Percentiles rank a stretch among this genome's conserved stretches.
Conservation (phyloP, 345 rosid species). For the Eucalyptus regnans region DNA sequence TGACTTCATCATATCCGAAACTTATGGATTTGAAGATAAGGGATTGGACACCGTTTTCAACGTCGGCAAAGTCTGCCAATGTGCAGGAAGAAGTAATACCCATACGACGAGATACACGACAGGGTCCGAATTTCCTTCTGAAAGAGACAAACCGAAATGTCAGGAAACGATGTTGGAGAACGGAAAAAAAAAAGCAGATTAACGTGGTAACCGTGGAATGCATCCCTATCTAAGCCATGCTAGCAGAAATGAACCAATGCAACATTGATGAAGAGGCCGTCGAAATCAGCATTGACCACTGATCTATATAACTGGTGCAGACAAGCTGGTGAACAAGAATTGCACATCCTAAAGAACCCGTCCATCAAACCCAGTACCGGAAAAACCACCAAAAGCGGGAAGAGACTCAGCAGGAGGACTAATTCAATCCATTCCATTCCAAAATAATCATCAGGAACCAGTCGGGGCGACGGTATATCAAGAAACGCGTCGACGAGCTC, state of each 20-base stretch:
- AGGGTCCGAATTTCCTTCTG: not conserved
- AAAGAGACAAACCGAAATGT: not conserved
- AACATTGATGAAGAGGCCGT: not conserved
- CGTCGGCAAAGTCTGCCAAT: conserved; percentile 32
- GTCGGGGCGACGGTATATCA: not conserved
- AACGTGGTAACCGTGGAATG: not conserved
- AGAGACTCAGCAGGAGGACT: not conserved
- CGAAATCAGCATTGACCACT: not conserved
- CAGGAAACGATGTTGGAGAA: not conserved
- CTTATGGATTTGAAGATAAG: conserved; percentile 53
- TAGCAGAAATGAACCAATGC: not conserved
- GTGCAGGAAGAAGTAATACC: conserved; percentile 46
- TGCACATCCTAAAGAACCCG: not conserved
- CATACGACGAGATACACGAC: conserved; percentile 6
- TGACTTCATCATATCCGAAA: conserved; percentile 52
- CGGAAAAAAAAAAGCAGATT: not conserved
- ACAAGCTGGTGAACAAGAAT: not conserved
- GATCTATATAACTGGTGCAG: not conserved
- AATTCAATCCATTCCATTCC: not conserved
- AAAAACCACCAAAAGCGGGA: not conserved
- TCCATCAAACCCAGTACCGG: not conserved
- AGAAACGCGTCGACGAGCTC: not conserved
- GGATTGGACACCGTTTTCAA: conserved; percentile 44
- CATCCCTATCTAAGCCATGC: not conserved
- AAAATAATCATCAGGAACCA: not conserved